Conservation (phyloP, 768 basidiomycete species). For the Boletellus emodensis region DNA sequence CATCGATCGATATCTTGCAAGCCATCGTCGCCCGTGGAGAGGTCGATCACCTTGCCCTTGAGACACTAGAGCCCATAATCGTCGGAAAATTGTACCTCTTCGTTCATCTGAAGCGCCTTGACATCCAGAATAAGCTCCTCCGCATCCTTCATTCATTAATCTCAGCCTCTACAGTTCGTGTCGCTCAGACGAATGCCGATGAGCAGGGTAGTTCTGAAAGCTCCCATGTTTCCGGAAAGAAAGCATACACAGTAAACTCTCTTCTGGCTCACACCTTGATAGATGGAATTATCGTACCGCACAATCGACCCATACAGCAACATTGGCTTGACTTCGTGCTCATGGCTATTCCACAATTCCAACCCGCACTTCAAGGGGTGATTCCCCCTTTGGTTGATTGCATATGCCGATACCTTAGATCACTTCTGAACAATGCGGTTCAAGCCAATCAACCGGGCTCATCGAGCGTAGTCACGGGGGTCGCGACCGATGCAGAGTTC, state of each 20-base stretch:
- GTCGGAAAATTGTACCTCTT: conserved; percentile 72
- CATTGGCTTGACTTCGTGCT: conserved; percentile 97
- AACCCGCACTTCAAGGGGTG: conserved; percentile 60
- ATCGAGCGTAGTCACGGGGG: conserved; percentile 41
- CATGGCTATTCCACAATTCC: conserved; percentile 85
- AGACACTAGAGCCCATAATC: conserved; percentile 65
- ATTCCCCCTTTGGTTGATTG: conserved; percentile 77
- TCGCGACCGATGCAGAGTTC: conserved; percentile 75
- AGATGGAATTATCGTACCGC: conserved; percentile 67
- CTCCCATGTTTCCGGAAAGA: conserved; percentile 27
- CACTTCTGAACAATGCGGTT: conserved; percentile 52
- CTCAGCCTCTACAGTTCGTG: conserved; percentile 50
- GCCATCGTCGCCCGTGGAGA: conserved; percentile 80
- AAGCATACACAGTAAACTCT: conserved; percentile 56
- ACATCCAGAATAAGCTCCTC: conserved; percentile 90
- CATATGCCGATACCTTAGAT: conserved; percentile 65
- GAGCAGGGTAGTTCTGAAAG: conserved; percentile 35
- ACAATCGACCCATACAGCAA: conserved; percentile 80
- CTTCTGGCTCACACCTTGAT: conserved; percentile 73
- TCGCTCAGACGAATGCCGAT: conserved; percentile 26
- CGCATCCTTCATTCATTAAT: conserved; percentile 87
- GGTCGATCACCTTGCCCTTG: conserved; percentile 53
- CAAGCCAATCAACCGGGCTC: conserved; percentile 38
- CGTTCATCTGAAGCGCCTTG: conserved; percentile 65
- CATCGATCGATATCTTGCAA: conserved; percentile 78